Evolutionary conservation across 352 stramenopile genomes (phyloP).

Genomic region (Phytophthora cryptogea): DNA sequence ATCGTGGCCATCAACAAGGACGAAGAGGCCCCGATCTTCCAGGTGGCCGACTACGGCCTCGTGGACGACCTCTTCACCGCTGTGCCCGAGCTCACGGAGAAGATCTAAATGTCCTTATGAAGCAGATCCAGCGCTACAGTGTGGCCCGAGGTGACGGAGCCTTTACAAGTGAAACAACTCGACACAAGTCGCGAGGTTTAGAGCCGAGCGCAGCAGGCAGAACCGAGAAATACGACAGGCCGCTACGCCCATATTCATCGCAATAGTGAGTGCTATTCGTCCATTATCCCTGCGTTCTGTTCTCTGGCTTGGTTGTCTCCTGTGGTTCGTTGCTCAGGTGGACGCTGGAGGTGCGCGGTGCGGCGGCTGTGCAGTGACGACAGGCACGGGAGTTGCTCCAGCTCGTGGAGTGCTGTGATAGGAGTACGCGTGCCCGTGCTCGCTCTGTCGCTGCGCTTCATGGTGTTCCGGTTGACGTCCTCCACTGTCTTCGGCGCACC

Average conservation of each 20-base stretch:
- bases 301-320: neutral
- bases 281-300: conserved; percentile 15
- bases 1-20: conserved; percentile 99
- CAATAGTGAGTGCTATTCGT: conserved; percentile 36
- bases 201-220: conserved; percentile 12
- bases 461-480: neutral
- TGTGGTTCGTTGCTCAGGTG: neutral
- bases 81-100: conserved; percentile 97
- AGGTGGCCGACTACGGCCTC: conserved; percentile 98
- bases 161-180: neutral
- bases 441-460: conserved; percentile 7
- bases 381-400: conserved; percentile 18
- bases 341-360: neutral
- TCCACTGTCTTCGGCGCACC: conserved; percentile 25
- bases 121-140: neutral
- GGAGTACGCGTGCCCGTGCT: conserved; percentile 3
- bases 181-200: conserved; percentile 7
- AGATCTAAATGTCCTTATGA: conserved; percentile 87
- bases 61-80: conserved; percentile 98
- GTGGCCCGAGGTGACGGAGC: too few species aligned
- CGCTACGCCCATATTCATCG: conserved; percentile 22
- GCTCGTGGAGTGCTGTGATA: conserved; percentile 13
- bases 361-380: conserved; percentile 21
- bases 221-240: conserved; percentile 18
- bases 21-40: conserved; percentile 99